Percentiles rank a stretch among this genome's conserved stretches.
phyloP scores from a whole-genome alignment of 2,329 filamentous ascomycete genomes.

The Tolypocladium amazonense region DNA sequence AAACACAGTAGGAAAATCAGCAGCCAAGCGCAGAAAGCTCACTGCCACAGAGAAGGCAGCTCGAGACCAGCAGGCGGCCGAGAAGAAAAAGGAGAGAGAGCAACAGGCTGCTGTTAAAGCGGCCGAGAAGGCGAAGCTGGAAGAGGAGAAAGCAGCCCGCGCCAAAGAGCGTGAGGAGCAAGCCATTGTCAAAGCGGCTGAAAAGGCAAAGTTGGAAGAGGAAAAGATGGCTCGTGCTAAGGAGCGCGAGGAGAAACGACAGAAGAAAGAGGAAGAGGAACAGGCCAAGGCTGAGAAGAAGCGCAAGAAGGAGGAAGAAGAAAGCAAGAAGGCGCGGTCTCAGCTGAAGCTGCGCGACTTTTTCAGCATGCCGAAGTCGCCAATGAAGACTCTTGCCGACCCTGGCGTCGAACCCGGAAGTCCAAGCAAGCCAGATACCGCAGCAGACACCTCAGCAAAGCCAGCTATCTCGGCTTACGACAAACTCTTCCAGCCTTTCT shows the following conservation, averaged over 20 bases:
- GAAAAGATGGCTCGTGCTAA: slow-evolving; percentile 26
- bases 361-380: slow-evolving; percentile 29
- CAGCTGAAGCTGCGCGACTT: slow-evolving; percentile 37
- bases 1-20: slow-evolving; percentile 10
- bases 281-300: slow-evolving; percentile 31
- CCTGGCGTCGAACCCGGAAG: slow-evolving; percentile 15
- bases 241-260: slow-evolving; percentile 28
- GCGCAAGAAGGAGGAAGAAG: slow-evolving; percentile 39
- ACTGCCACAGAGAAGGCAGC: slow-evolving; percentile 24
- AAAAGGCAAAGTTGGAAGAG: slow-evolving; percentile 26
- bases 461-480: slow-evolving; percentile 45
- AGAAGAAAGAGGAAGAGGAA: slow-evolving; percentile 31
- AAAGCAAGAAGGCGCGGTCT: slow-evolving; percentile 36
- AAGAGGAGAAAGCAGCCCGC: slow-evolving; percentile 26
- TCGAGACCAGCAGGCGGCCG: slow-evolving; percentile 15
- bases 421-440: slow-evolving; percentile 15
- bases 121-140: slow-evolving; percentile 24
- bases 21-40: slow-evolving; percentile 32
- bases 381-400: slow-evolving; percentile 29
- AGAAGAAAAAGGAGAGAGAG: slow-evolving; percentile 24
- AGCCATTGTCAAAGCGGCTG: slow-evolving; percentile 18
- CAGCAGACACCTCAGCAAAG: slow-evolving; percentile 6
- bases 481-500: slow-evolving; percentile 71
- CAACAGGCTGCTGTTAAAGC: slow-evolving; percentile 25
- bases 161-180: slow-evolving; percentile 24